Evolutionary conservation across 495 filamentous ascomycete genomes (phyloP).

Genomic region (Xylaria scruposa): DNA sequence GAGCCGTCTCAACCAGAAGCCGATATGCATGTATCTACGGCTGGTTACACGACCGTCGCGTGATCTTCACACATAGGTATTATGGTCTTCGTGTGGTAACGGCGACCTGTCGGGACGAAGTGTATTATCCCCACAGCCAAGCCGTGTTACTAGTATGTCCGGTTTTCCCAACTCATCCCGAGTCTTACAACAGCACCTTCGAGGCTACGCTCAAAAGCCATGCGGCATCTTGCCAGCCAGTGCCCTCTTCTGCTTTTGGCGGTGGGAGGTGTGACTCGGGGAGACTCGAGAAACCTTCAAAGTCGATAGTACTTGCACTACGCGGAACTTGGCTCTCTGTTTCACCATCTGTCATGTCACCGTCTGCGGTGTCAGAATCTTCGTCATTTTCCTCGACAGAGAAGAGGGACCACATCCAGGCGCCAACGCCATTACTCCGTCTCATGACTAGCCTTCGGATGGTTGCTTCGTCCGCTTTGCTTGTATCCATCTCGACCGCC

Average conservation of each 20-base stretch:
- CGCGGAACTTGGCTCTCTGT: conserved; percentile 42
- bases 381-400: conserved; percentile 67
- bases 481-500: conserved; percentile 47
- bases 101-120: not conserved
- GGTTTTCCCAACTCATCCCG: conserved; percentile 8
- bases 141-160: conserved; percentile 3
- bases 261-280: conserved; percentile 47
- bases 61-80: conserved; percentile 1
- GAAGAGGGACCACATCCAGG: conserved; percentile 83
- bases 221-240: conserved; percentile 82
- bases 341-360: conserved; percentile 48
- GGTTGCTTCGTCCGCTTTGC: conserved; percentile 60
- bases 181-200: conserved; percentile 66
- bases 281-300: conserved; percentile 35
- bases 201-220: conserved; percentile 83
- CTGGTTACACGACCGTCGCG: conserved; percentile 21
- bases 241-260: conserved; percentile 57
- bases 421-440: conserved; percentile 71
- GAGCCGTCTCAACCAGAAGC: conserved; percentile 14
- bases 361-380: conserved; percentile 51
- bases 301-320: conserved; percentile 40
- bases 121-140: conserved; percentile 1
- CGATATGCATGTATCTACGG: conserved; percentile 27
- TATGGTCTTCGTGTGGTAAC: not conserved
- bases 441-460: conserved; percentile 61